Percentiles rank a stretch among this genome's conserved stretches.
Conservation (phyloP, 805 yeast genomes). For the Yarrowia phangngaensis region DNA sequence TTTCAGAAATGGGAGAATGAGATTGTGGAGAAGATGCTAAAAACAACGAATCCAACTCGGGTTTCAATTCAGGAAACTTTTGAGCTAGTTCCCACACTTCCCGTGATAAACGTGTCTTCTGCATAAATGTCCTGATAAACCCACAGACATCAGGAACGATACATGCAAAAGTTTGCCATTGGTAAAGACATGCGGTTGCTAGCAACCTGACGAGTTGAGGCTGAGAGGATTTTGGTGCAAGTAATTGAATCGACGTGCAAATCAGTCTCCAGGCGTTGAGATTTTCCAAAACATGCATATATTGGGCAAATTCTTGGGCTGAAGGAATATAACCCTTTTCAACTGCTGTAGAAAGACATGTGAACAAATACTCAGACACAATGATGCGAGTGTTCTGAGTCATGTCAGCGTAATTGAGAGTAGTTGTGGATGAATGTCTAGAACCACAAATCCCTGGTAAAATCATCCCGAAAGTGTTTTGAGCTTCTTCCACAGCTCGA, state of each 20-base stretch:
- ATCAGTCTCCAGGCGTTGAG: constrained; percentile 20
- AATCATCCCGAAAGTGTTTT: not conserved
- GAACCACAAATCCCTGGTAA: not conserved
- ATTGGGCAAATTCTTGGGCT: constrained; percentile 9
- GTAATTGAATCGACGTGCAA: constrained; percentile 8
- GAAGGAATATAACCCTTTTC: constrained; percentile 5
- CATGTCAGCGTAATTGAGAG: not conserved
- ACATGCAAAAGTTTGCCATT: constrained; percentile 30
- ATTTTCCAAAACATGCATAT: constrained; percentile 3
- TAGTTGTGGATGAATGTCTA: too few species aligned
- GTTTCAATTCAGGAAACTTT: constrained; percentile 28
- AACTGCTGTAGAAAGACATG: not conserved
- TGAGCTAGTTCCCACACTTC: constrained; percentile 32
- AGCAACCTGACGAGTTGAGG: constrained; percentile 43
- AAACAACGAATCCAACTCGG: constrained; percentile 32
- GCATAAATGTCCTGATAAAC: constrained; percentile 30
- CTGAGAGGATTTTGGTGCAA: constrained; percentile 2
- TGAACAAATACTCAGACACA: constrained; percentile 8
- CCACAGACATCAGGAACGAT: constrained; percentile 31
- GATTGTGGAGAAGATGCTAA: constrained; percentile 29
- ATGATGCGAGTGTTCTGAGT: constrained; percentile 20
- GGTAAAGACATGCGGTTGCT: constrained; percentile 31
- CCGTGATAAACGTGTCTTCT: constrained; percentile 30
- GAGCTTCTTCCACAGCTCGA: not conserved
- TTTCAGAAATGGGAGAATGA: constrained; percentile 35